These are phyloP conservation scores for Lachnellula subtilissima DNA, from an alignment of 2,329 filamentous ascomycete genomes.

Conservation along the genomic window DNA sequence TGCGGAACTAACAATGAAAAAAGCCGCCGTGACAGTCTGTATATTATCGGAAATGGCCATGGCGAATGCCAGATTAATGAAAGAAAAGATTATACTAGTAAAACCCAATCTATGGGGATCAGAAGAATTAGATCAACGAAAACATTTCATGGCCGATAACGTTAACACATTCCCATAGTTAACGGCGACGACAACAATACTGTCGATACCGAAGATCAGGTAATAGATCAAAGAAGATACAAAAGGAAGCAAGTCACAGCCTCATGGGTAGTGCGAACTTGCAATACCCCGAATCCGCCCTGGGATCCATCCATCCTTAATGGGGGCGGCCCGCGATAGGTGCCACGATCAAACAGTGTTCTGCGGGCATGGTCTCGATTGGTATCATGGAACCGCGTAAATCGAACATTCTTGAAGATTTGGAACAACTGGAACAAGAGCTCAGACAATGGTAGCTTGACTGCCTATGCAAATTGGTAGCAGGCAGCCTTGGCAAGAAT, in stretches of 20 bases:
- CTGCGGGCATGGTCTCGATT: constrained; percentile 10
- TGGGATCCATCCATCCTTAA: neutral
- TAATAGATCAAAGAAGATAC: constrained; percentile 8
- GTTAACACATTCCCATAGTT: constrained; percentile 21
- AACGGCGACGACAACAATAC: constrained; percentile 20
- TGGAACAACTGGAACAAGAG: constrained; percentile 23
- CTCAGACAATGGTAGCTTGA: constrained; percentile 20
- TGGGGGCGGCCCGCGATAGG: neutral
- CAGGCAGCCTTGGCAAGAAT: constrained; percentile 5
- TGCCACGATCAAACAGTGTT: constrained; percentile 4
- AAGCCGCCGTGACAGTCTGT: constrained; percentile 31
- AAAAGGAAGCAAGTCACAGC: constrained; percentile 1
- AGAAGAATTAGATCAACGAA: constrained; percentile 24
- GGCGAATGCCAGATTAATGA: constrained; percentile 15
- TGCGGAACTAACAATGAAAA: constrained; percentile 30
- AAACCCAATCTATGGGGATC: constrained; percentile 31
- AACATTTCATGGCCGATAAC: constrained; percentile 20
- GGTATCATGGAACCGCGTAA: neutral
- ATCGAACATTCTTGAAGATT: constrained; percentile 1
- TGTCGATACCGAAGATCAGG: constrained; percentile 16
- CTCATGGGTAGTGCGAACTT: neutral
- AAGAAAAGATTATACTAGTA: constrained; percentile 22
- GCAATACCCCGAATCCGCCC: neutral
- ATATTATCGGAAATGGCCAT: constrained; percentile 30
- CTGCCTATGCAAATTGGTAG: constrained; percentile 17